These are phyloP conservation scores for Daldinia grandis DNA, from an alignment of 495 filamentous ascomycete genomes.

Conservation along the genomic window DNA sequence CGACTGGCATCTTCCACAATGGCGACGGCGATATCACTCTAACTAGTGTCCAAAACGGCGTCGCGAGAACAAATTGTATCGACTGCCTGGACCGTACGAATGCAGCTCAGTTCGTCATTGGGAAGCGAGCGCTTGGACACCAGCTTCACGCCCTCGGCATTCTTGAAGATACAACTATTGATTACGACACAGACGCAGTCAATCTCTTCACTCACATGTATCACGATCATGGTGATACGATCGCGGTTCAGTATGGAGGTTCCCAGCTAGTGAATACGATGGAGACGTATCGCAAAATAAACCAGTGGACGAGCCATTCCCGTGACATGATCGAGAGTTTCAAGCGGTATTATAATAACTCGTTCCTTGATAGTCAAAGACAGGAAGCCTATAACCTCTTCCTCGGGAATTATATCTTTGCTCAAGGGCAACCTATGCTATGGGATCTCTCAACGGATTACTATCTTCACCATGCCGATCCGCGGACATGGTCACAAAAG, in stretches of 20 bases:
- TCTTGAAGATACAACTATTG: constrained; percentile 77
- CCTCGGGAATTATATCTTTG: constrained; percentile 93
- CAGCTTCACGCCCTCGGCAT: constrained; percentile 94
- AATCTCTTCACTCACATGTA: constrained; percentile 98
- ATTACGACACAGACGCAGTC: constrained; percentile 94
- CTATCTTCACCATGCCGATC: constrained; percentile 92
- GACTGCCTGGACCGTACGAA: constrained; percentile 97
- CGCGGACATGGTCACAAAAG: constrained; percentile 72
- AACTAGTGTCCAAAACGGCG: constrained; percentile 84
- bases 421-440: constrained; percentile 91
- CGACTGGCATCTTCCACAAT: constrained; percentile 95
- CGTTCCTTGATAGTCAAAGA: constrained; percentile 92
- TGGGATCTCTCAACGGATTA: constrained; percentile 98
- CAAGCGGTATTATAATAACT: constrained; percentile 99
- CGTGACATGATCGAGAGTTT: constrained; percentile 99
- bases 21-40: constrained; percentile 71
- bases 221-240: constrained; percentile 96
- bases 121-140: constrained; percentile 91
- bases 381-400: constrained; percentile 99
- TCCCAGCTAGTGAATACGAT: constrained; percentile 98
- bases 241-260: constrained; percentile 96
- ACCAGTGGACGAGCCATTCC: constrained; percentile 97
- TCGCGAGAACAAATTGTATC: constrained; percentile 96
- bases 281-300: constrained; percentile 98
- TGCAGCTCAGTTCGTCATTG: constrained; percentile 96